phyloP scores from a whole-genome alignment of 2,329 filamentous ascomycete species.

The Talaromyces piceae region DNA sequence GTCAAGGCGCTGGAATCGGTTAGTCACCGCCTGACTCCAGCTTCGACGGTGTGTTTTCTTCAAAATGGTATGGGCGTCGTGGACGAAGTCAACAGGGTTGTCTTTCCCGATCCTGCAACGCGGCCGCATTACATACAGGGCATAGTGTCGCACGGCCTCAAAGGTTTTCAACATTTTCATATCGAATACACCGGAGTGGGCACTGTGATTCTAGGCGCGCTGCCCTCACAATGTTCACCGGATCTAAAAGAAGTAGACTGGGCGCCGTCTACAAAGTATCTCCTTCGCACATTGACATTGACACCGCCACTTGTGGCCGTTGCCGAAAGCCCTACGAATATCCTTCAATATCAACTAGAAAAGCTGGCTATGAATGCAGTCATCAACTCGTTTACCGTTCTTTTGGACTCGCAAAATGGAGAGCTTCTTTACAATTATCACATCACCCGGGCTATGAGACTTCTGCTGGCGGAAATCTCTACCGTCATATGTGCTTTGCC shows the following conservation, averaged over 20 bases:
- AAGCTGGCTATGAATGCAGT: conserved; percentile 67
- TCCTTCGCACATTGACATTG: conserved; percentile 58
- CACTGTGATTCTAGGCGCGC: conserved; percentile 49
- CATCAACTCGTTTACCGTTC: conserved; percentile 72
- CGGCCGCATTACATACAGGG: conserved; percentile 74
- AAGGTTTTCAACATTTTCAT: conserved; percentile 43
- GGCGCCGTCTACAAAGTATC: conserved; percentile 45
- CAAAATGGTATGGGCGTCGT: conserved; percentile 77
- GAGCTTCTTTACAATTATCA: conserved; percentile 60
- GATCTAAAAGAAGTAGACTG: conserved; percentile 22
- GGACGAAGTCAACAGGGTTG: conserved; percentile 63
- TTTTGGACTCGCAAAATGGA: conserved; percentile 70
- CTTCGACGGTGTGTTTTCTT: conserved; percentile 67
- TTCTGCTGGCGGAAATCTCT: conserved; percentile 67
- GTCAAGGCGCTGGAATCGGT: conserved; percentile 60
- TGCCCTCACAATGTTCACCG: conserved; percentile 25
- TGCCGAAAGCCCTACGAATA: conserved; percentile 50
- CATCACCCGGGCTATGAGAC: conserved; percentile 58
- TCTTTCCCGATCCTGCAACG: conserved; percentile 60
- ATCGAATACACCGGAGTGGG: conserved; percentile 53
- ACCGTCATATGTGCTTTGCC: conserved; percentile 65
- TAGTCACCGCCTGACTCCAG: conserved; percentile 56
- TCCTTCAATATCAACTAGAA: conserved; percentile 69
- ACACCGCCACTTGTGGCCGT: conserved; percentile 56
- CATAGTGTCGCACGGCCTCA: conserved; percentile 53